Evolutionary conservation across 2,329 filamentous ascomycete species (phyloP).

Genomic region (Aureobasidium melanogenum): DNA sequence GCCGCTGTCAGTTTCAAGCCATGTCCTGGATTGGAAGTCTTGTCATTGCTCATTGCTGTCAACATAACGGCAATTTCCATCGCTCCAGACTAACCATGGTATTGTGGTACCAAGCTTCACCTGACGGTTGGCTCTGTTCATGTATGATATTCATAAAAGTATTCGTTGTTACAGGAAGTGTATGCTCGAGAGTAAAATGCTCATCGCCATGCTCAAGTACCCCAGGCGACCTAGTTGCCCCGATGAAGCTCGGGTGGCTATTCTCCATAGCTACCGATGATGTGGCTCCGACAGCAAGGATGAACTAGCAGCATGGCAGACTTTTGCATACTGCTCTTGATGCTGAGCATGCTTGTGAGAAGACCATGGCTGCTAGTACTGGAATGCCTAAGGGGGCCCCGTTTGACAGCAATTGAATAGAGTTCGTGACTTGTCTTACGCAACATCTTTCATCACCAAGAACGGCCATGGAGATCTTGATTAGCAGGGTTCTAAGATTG

Average conservation of each 20-base stretch:
- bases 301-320: slow-evolving; percentile 97
- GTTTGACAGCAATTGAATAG: slow-evolving; percentile 98
- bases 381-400: slow-evolving; percentile 92
- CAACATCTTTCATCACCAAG: slow-evolving; percentile 96
- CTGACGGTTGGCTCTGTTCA: too few species aligned
- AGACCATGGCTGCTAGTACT: slow-evolving; percentile 78
- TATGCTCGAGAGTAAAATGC: slow-evolving; percentile 97
- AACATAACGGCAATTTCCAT: too few species aligned
- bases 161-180: too few species aligned
- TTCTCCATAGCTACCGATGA: slow-evolving; percentile 99
- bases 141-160: too few species aligned
- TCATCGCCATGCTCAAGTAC: slow-evolving; percentile 99
- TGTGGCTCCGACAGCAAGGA: slow-evolving; percentile 94
- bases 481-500: slow-evolving; percentile 94
- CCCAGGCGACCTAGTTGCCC: slow-evolving; percentile 97
- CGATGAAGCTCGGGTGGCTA: slow-evolving; percentile 95
- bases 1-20: too few species aligned
- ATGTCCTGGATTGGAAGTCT: too few species aligned
- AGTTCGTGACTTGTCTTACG: slow-evolving; percentile 95
- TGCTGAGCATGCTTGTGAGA: slow-evolving; percentile 79
- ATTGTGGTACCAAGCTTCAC: too few species aligned
- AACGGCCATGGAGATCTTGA: slow-evolving; percentile 95
- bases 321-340: slow-evolving; percentile 93
- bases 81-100: too few species aligned
- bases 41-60: too few species aligned